A percentile compares a stretch with the other conserved stretches of the same genome.
phyloP scores from a whole-genome alignment of 208 protist species.

The Naegleria fowleri region DNA sequence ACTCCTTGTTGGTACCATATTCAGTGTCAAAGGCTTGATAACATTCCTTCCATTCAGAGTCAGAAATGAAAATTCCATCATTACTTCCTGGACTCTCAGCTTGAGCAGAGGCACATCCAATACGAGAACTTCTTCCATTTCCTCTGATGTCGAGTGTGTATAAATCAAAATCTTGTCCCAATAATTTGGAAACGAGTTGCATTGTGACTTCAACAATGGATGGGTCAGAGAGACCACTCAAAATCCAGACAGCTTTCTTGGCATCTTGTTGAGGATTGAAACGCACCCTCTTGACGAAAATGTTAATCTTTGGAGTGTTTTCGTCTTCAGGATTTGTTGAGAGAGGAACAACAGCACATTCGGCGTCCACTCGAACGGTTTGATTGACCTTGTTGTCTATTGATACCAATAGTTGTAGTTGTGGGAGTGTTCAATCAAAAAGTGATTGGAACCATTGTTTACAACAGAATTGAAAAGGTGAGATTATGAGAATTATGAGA shows the following conservation, averaged over 20 bases:
- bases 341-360: not conserved
- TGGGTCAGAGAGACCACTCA: not conserved
- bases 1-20: not conserved
- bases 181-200: not conserved
- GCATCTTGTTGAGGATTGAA: not conserved
- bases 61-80: not conserved
- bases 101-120: not conserved
- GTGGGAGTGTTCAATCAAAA: too few species aligned
- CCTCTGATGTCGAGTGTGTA: conserved; percentile 17
- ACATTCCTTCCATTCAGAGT: not conserved
- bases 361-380: not conserved
- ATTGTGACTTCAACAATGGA: not conserved
- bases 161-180: not conserved
- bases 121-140: not conserved
- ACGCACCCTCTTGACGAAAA: conserved; percentile 3
- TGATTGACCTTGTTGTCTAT: not conserved
- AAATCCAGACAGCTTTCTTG: not conserved
- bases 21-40: not conserved
- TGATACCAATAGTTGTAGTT: not conserved
- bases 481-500: not conserved
- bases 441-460: too few species aligned
- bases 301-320: not conserved
- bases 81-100: not conserved
- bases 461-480: not conserved
- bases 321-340: not conserved